Conservation (phyloP, 805 yeast species). For the Candida sithepensis region DNA sequence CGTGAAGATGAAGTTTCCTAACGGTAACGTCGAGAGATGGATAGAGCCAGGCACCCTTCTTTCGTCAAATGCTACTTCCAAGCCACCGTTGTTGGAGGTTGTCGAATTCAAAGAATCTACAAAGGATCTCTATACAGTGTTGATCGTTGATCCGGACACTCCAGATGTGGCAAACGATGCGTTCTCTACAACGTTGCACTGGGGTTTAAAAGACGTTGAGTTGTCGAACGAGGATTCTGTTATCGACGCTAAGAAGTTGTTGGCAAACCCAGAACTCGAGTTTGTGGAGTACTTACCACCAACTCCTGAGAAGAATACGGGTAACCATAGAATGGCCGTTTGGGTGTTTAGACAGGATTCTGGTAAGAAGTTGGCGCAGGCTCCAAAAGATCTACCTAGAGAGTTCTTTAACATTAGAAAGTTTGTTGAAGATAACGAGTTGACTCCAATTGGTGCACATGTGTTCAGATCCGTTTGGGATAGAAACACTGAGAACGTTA, state of each 20-base stretch:
- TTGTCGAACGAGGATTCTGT: constrained; percentile 55
- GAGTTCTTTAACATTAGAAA: constrained; percentile 67
- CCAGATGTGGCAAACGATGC: constrained; percentile 73
- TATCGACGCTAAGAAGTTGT: constrained; percentile 43
- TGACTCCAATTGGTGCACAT: constrained; percentile 87
- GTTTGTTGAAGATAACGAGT: constrained; percentile 51
- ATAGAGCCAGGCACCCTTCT: constrained; percentile 74
- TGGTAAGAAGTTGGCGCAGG: constrained; percentile 21
- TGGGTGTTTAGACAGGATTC: constrained; percentile 83
- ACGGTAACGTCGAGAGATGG: constrained; percentile 62
- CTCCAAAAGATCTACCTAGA: constrained; percentile 29
- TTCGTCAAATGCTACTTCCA: constrained; percentile 67
- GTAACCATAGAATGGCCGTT: constrained; percentile 74
- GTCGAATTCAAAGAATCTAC: constrained; percentile 60
- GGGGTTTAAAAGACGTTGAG: constrained; percentile 70
- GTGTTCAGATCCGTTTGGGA: constrained; percentile 88
- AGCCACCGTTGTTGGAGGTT: constrained; percentile 74
- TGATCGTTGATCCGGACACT: constrained; percentile 87
- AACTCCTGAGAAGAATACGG: constrained; percentile 83
- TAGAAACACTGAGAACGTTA: constrained; percentile 60
- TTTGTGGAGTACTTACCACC: constrained; percentile 72
- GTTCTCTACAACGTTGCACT: constrained; percentile 67
- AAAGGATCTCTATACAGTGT: constrained; percentile 64
- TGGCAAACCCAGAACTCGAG: constrained; percentile 35
- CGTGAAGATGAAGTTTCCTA: constrained; percentile 71